Evolutionary conservation across 2,329 filamentous ascomycete species (phyloP).

Genomic region (Coniochaeta prunicola): DNA sequence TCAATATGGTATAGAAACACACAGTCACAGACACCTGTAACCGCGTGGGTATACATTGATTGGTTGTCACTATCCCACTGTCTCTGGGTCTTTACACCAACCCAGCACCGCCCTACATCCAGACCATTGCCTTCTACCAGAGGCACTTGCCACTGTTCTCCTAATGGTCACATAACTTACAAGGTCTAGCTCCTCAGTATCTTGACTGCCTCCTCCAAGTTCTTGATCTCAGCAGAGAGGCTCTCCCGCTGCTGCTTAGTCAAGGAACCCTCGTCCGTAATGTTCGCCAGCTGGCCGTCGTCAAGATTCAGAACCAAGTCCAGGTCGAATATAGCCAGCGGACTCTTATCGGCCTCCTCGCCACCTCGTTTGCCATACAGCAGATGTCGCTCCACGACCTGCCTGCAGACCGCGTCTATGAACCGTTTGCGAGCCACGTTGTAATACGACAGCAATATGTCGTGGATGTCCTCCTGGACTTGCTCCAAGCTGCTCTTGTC

Average conservation of each 20-base stretch:
- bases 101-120: too few relatives aligned
- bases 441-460: conserved; percentile 56
- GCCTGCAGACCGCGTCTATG: conserved; percentile 53
- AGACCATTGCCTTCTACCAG: too few relatives aligned
- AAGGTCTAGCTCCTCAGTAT: conserved; percentile 11
- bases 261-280: conserved; percentile 49
- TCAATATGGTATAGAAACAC: too few relatives aligned
- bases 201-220: conserved; percentile 28
- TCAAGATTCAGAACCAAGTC: conserved; percentile 40
- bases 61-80: too few relatives aligned
- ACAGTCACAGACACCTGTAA: too few relatives aligned
- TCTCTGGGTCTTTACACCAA: too few relatives aligned
- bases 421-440: conserved; percentile 53
- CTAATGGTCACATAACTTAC: too few relatives aligned
- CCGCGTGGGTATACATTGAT: too few relatives aligned
- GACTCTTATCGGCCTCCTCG: conserved; percentile 29
- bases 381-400: conserved; percentile 48
- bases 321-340: conserved; percentile 44
- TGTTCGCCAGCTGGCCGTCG: conserved; percentile 38
- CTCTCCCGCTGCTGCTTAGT: conserved; percentile 31
- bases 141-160: too few relatives aligned
- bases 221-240: conserved; percentile 34
- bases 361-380: conserved; percentile 26
- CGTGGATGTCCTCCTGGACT: conserved; percentile 43
- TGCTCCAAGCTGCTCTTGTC: conserved; percentile 13